Conservation (phyloP, 192 early-diverging fungal genomes). For the Mortierella hygrophila region DNA sequence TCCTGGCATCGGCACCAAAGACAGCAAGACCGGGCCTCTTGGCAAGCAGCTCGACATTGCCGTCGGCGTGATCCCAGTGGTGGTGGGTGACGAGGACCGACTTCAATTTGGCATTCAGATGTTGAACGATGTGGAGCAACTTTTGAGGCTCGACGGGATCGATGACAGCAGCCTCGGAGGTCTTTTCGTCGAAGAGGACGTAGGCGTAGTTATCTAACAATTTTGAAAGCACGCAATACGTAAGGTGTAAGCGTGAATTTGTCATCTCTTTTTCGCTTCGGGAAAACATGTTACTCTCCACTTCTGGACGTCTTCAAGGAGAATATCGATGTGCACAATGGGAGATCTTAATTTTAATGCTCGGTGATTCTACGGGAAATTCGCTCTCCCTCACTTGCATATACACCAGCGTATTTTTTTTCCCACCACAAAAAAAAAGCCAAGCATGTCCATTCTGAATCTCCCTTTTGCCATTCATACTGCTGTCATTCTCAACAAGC, state of each 20-base stretch:
- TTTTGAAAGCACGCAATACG: constrained; percentile 16
- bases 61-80: constrained; percentile 90
- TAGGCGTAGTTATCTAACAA: constrained; percentile 90
- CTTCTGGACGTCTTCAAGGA: background rate
- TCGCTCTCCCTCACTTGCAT: background rate
- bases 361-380: background rate
- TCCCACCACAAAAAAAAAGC: no score
- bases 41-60: constrained; percentile 73
- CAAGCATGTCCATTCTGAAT: background rate
- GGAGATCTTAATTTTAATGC: background rate
- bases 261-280: background rate
- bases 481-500: no score
- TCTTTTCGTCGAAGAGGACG: constrained; percentile 79
- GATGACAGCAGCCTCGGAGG: constrained; percentile 77
- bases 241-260: background rate
- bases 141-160: constrained; percentile 91
- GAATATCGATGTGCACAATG: background rate
- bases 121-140: constrained; percentile 67
- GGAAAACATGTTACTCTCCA: background rate
- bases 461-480: background rate
- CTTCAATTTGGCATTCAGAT: constrained; percentile 65
- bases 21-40: constrained; percentile 74
- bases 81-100: constrained; percentile 90
- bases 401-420: background rate
- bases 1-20: constrained; percentile 90